These are phyloP conservation scores for Cardiospermum halicacabum DNA, from an alignment of 345 rosid genomes.

Conservation along the genomic window DNA sequence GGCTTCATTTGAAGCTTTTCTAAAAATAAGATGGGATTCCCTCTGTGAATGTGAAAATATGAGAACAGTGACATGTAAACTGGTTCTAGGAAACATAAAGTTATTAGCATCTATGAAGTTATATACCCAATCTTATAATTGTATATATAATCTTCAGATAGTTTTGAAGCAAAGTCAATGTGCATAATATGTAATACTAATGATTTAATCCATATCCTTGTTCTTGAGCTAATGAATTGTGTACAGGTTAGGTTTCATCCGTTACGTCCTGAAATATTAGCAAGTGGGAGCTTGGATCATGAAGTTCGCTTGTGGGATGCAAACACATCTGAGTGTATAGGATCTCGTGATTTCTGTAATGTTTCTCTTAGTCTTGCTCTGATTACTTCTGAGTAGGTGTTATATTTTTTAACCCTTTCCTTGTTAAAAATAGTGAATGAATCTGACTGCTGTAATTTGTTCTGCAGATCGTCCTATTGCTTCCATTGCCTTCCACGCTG, in stretches of 20 bases:
- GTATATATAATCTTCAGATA: not conserved
- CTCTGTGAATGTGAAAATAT: not conserved
- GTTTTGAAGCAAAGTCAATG: not conserved
- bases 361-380: constrained; percentile 8
- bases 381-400: not conserved
- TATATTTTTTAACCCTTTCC: not conserved
- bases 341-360: constrained; percentile 74
- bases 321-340: constrained; percentile 60
- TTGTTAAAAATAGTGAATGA: not conserved
- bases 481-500: constrained; percentile 84
- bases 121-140: not conserved
- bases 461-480: constrained; percentile 70
- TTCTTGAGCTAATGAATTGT: constrained; percentile 18
- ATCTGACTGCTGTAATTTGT: constrained; percentile 8
- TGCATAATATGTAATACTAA: not conserved
- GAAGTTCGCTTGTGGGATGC: constrained; percentile 86
- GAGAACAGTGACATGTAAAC: not conserved
- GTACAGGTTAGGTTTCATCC: constrained; percentile 87
- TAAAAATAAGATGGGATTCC: not conserved
- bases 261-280: constrained; percentile 63
- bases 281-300: constrained; percentile 87
- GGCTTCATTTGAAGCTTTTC: not conserved
- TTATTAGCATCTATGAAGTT: not conserved
- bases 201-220: not conserved
- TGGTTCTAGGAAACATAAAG: not conserved